Conservation (phyloP, 805 yeast genomes). For the Tetrapisispora pingtungensis region DNA sequence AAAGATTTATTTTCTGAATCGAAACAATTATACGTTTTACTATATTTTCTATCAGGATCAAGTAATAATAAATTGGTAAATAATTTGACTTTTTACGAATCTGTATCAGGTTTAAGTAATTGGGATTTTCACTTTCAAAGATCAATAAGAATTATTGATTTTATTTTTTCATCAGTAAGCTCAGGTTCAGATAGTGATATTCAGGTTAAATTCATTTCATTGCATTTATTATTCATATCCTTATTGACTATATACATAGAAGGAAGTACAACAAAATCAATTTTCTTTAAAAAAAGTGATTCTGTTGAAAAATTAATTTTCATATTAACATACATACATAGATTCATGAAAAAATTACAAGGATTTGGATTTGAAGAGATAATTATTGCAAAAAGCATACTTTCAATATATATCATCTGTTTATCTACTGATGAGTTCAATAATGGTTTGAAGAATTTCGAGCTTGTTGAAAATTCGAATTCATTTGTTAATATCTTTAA, state of each 20-base stretch:
- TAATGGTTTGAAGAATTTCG: not conserved
- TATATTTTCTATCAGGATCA: constrained; percentile 18
- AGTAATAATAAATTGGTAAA: constrained; percentile 7
- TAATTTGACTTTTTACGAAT: constrained; percentile 10
- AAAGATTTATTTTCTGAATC: constrained; percentile 5
- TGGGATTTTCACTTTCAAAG: constrained; percentile 23
- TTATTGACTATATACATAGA: constrained; percentile 11
- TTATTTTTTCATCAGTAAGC: constrained; percentile 16
- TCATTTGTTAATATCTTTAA: constrained; percentile 9
- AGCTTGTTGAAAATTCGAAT: not conserved
- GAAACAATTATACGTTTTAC: constrained; percentile 13
- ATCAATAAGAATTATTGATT: constrained; percentile 18
- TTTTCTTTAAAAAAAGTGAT: constrained; percentile 1
- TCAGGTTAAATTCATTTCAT: constrained; percentile 3
- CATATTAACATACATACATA: constrained; percentile 8
- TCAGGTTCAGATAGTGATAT: not conserved
- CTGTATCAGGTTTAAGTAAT: constrained; percentile 10
- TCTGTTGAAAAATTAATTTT: constrained; percentile 15
- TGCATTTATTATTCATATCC: constrained; percentile 13
- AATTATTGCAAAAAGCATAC: constrained; percentile 13
- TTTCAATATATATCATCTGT: constrained; percentile 17
- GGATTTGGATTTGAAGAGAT: not conserved
- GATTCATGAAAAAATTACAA: constrained; percentile 7
- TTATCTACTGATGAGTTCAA: not conserved
- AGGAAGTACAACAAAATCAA: constrained; percentile 2